A percentile compares a stretch with the other conserved stretches of the same genome.
Conservation (phyloP, 2,329 filamentous ascomycete species). For the Exophiala spinifera region DNA sequence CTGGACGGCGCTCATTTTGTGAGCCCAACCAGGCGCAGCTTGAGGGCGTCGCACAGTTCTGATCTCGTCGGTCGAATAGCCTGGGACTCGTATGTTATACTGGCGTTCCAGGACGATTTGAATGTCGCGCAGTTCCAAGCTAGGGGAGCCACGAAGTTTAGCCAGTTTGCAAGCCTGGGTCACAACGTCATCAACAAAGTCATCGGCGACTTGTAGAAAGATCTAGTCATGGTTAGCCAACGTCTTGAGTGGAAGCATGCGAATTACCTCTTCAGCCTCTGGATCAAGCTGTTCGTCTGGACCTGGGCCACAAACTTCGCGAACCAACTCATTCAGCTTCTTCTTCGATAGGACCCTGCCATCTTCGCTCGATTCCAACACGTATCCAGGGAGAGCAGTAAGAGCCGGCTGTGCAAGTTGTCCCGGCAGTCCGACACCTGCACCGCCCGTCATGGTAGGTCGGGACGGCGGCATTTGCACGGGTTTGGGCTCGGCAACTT, state of each 20-base stretch:
- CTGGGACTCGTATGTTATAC: conserved; percentile 89
- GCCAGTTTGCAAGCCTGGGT: conserved; percentile 84
- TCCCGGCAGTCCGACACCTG: conserved; percentile 70
- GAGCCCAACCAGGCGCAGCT: conserved; percentile 83
- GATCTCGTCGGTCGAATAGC: conserved; percentile 90
- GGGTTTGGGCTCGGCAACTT: conserved; percentile 67
- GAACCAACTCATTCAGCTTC: conserved; percentile 90
- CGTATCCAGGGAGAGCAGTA: conserved; percentile 74
- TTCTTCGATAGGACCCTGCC: conserved; percentile 96
- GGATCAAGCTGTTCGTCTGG: conserved; percentile 75
- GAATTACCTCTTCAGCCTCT: conserved; percentile 86
- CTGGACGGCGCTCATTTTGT: conserved; percentile 95
- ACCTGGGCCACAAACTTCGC: conserved; percentile 79
- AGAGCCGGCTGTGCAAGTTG: conserved; percentile 86
- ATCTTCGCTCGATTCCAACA: conserved; percentile 78
- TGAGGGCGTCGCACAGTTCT: conserved; percentile 91
- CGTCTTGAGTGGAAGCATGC: background rate
- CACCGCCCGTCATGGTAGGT: conserved; percentile 79
- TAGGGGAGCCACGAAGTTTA: conserved; percentile 86
- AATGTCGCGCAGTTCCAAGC: conserved; percentile 83
- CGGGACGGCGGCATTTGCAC: conserved; percentile 69
- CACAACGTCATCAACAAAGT: conserved; percentile 90
- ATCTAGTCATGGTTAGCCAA: conserved; percentile 52
- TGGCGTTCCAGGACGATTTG: conserved; percentile 79
- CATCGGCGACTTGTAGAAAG: conserved; percentile 83